These are phyloP conservation scores for Xylaria curta DNA, from an alignment of 495 filamentous ascomycete species.

Conservation along the genomic window DNA sequence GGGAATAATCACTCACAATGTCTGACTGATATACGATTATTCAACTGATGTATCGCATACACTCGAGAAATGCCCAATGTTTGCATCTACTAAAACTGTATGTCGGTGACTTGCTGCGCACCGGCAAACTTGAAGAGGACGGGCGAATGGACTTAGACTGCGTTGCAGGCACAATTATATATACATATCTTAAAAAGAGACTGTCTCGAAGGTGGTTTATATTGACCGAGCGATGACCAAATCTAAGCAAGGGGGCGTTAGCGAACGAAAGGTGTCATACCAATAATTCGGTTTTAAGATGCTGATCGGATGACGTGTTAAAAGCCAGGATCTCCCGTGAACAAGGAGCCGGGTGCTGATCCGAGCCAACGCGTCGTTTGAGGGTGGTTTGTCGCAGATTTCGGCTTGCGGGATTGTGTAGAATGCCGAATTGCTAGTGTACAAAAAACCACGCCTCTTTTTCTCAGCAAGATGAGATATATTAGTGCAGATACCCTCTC, in stretches of 20 bases:
- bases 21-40: background rate
- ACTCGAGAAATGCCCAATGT: background rate
- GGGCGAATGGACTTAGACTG: background rate
- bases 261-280: background rate
- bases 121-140: background rate
- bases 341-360: constrained; percentile 5
- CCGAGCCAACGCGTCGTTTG: constrained; percentile 18
- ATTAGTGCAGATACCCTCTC: background rate
- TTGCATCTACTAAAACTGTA: background rate
- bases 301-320: constrained; percentile 16
- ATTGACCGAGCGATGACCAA: constrained; percentile 13
- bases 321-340: background rate
- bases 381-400: constrained; percentile 30
- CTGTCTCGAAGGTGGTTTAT: background rate
- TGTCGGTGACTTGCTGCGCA: background rate
- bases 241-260: constrained; percentile 6
- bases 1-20: constrained; percentile 10
- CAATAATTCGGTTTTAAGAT: constrained; percentile 5
- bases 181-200: background rate
- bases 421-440: constrained; percentile 25
- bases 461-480: background rate
- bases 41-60: background rate
- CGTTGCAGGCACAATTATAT: background rate
- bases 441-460: background rate
- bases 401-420: constrained; percentile 22